phyloP scores from a whole-genome alignment of 2,329 filamentous ascomycete species.

The Botrytis porri region DNA sequence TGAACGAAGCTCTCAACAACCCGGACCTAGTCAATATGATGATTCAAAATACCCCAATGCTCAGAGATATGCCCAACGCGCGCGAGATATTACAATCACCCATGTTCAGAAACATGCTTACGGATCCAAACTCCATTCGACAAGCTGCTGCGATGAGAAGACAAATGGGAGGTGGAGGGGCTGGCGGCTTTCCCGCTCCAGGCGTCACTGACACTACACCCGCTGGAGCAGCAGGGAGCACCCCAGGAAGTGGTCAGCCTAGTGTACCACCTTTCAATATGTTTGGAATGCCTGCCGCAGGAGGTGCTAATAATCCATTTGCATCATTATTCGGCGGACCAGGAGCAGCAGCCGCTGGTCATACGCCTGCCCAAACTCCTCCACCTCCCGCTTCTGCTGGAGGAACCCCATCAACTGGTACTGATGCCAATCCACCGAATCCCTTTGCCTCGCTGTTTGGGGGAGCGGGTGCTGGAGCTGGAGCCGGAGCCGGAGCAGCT shows the following conservation, averaged over 20 bases:
- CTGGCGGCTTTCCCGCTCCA: constrained; percentile 76
- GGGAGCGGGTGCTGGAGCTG: constrained; percentile 38
- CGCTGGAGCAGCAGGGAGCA: constrained; percentile 38
- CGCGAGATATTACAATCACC: constrained; percentile 86
- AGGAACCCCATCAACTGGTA: constrained; percentile 22
- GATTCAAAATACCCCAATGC: constrained; percentile 85
- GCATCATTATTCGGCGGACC: constrained; percentile 52
- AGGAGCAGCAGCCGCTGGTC: constrained; percentile 26
- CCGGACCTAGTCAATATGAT: constrained; percentile 93
- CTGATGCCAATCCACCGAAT: constrained; percentile 49
- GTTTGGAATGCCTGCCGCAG: constrained; percentile 37
- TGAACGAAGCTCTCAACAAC: constrained; percentile 95
- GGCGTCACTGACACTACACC: constrained; percentile 86
- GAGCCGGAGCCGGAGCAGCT: neutral
- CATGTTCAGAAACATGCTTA: constrained; percentile 87
- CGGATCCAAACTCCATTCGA: constrained; percentile 79
- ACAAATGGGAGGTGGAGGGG: constrained; percentile 55
- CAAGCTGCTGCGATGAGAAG: constrained; percentile 81
- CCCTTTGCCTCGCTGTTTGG: constrained; percentile 67
- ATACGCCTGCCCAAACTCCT: constrained; percentile 34
- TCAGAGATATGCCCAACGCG: constrained; percentile 68
- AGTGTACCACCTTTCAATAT: constrained; percentile 30
- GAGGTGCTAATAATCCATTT: constrained; percentile 53
- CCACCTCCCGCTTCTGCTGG: constrained; percentile 36
- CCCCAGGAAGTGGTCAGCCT: constrained; percentile 28